These are phyloP conservation scores for Neurospora crassa DNA, from an alignment of 2,329 filamentous ascomycete species.

Conservation along the genomic window DNA sequence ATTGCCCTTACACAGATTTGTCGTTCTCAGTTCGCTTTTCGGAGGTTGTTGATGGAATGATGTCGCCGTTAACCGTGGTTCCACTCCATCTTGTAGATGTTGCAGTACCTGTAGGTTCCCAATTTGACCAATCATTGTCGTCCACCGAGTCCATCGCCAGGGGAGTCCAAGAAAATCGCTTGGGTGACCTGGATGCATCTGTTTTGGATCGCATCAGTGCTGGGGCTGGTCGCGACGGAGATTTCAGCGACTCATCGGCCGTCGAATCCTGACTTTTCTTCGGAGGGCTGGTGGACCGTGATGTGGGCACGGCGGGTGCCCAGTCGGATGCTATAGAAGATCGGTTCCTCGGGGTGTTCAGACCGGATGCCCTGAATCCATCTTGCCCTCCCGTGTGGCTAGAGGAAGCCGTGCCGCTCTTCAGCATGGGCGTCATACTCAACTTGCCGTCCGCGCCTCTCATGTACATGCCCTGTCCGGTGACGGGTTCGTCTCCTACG, in stretches of 20 bases:
- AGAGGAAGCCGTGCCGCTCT: not conserved
- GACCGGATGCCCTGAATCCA: conserved; percentile 34
- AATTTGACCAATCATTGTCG: conserved; percentile 56
- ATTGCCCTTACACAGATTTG: conserved; percentile 37
- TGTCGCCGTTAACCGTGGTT: conserved; percentile 43
- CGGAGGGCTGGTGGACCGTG: conserved; percentile 6
- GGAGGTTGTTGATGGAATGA: conserved; percentile 31
- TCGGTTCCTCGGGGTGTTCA: conserved; percentile 27
- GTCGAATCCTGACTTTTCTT: not conserved
- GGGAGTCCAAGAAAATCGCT: conserved; percentile 52
- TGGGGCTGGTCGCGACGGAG: conserved; percentile 20
- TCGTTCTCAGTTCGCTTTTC: conserved; percentile 38
- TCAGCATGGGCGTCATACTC: conserved; percentile 19
- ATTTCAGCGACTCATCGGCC: conserved; percentile 12
- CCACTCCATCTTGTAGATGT: conserved; percentile 56
- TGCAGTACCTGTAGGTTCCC: conserved; percentile 42
- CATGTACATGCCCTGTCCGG: conserved; percentile 29
- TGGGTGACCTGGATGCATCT: conserved; percentile 31
- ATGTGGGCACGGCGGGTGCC: conserved; percentile 15
- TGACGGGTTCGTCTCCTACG: conserved; percentile 83
- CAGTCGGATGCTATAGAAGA: conserved; percentile 30
- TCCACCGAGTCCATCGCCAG: conserved; percentile 47
- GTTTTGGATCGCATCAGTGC: conserved; percentile 22
- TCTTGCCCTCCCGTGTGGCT: conserved; percentile 29
- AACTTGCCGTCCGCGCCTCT: conserved; percentile 25